phyloP scores from a whole-genome alignment of 2,329 filamentous ascomycete genomes.

The Colletotrichum ledebouriae region DNA sequence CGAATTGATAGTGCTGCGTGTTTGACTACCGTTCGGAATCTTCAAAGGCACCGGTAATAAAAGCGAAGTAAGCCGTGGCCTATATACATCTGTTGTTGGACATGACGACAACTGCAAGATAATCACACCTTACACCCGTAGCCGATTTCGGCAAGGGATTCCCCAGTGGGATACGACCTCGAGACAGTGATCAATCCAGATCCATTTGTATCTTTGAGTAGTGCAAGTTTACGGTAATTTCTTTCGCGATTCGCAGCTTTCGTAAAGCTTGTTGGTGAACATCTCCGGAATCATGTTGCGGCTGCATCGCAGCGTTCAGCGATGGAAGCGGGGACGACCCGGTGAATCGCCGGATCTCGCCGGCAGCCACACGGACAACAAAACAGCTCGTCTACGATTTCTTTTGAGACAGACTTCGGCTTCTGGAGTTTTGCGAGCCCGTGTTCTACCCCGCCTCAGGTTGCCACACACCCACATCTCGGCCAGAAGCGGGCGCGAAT shows the following conservation, averaged over 20 bases:
- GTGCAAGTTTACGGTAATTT: too few species aligned
- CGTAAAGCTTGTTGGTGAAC: not conserved
- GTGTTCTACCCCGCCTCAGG: constrained; percentile 29
- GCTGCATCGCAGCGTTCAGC: not conserved
- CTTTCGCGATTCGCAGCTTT: not conserved
- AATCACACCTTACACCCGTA: constrained; percentile 46
- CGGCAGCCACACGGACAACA: constrained; percentile 4
- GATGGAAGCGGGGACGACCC: not conserved
- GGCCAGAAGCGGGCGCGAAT: not conserved
- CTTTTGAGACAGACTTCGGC: not conserved
- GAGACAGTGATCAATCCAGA: constrained; percentile 12
- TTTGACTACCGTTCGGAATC: not conserved
- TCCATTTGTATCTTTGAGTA: not conserved
- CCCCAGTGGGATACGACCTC: constrained; percentile 33
- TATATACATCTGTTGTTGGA: constrained; percentile 37
- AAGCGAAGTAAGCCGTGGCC: constrained; percentile 9
- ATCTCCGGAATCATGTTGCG: not conserved
- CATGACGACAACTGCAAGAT: constrained; percentile 46
- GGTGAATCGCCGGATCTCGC: constrained; percentile 23
- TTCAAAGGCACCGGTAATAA: not conserved
- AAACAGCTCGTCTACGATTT: not conserved
- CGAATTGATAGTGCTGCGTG: constrained; percentile 27
- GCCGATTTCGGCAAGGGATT: constrained; percentile 40
- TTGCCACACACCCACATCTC: constrained; percentile 36
- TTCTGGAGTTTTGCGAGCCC: not conserved